Base-by-base conservation (phyloP, 805 yeast genomes). In the Kuraishia hungarica region DNA sequence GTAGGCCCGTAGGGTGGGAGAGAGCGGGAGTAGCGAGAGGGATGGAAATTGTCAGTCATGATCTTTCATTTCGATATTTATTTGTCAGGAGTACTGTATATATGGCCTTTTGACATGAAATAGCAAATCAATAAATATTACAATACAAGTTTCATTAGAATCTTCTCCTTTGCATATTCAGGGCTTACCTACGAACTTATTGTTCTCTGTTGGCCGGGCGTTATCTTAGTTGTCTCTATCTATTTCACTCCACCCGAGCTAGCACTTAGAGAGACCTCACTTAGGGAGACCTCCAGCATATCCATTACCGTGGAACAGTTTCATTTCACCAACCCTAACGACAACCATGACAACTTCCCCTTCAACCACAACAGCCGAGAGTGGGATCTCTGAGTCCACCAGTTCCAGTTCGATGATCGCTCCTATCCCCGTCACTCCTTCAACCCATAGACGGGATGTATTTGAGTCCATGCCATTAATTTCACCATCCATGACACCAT, bases 401-500 rank as follows among this genome's bases (percentile, higher is more conserved):
- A 35, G 43, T 15, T 35, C 43, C 11, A 35, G 43, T 17, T 35
- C 43, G 8, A 17, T 35, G 8, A 13, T 35, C 11, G 43, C 43
- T 35, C 43, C 43, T 13, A 35, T 35, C 43, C 43, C 43, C 4
- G 43, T 35, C 17, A 35, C 43, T 13, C 43, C 43, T 35, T 35
- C 43, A 13, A 35, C 17, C 43, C 43, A 35, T 13, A 35, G 43
- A 23, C 26, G 17, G 50, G 66, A 67, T 48, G 60, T 71, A 2
- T 71, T 72, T 53, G 64, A 65, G 13, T 65, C 66, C 46, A 68
- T 74, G 58, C 71, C 79, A 1, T 57, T 76, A 1, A 67, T 75
- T 4, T 75, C 79, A 0, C 80, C 79, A 15, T 63, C 69, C 6
- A 58, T 72, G 1, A 63, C 75, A 10, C 75, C 76, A 5, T 60